Conservation (phyloP, 2,329 filamentous ascomycete species). For the Fusarium clavum region DNA sequence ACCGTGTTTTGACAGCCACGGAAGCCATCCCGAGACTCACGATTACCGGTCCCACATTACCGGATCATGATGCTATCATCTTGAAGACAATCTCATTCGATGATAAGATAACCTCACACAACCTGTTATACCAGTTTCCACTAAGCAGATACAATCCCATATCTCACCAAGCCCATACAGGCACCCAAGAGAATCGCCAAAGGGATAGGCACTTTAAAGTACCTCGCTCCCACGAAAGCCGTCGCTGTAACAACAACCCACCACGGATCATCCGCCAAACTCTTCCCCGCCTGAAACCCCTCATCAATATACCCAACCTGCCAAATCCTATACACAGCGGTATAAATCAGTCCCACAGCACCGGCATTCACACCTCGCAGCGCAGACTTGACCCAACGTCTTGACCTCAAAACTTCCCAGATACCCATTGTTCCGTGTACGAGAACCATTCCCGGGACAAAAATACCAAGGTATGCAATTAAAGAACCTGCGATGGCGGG, state of each 20-base stretch:
- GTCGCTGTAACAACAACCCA: constrained; percentile 70
- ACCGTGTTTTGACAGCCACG: neutral
- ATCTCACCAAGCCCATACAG: constrained; percentile 11
- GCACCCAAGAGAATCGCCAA: constrained; percentile 11
- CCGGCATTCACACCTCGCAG: constrained; percentile 69
- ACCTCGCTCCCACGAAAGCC: constrained; percentile 16
- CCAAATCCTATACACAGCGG: constrained; percentile 72
- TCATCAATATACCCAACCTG: constrained; percentile 69
- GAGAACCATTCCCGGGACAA: constrained; percentile 61
- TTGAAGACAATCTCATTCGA: neutral
- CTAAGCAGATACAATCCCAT: neutral
- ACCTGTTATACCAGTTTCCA: no score
- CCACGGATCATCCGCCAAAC: constrained; percentile 69
- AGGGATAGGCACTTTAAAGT: constrained; percentile 2
- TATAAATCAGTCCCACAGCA: constrained; percentile 72
- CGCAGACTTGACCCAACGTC: constrained; percentile 59
- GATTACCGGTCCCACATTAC: neutral
- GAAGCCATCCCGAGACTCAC: constrained; percentile 14
- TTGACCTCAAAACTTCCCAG: constrained; percentile 63
- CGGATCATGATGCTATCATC: neutral
- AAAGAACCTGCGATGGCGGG: constrained; percentile 60
- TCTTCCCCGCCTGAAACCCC: constrained; percentile 60
- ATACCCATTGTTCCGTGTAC: constrained; percentile 65
- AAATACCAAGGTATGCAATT: constrained; percentile 65
- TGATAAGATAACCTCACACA: neutral